Conservation (phyloP, 2,329 filamentous ascomycete genomes). For the Dryadomyces sulphureus region DNA sequence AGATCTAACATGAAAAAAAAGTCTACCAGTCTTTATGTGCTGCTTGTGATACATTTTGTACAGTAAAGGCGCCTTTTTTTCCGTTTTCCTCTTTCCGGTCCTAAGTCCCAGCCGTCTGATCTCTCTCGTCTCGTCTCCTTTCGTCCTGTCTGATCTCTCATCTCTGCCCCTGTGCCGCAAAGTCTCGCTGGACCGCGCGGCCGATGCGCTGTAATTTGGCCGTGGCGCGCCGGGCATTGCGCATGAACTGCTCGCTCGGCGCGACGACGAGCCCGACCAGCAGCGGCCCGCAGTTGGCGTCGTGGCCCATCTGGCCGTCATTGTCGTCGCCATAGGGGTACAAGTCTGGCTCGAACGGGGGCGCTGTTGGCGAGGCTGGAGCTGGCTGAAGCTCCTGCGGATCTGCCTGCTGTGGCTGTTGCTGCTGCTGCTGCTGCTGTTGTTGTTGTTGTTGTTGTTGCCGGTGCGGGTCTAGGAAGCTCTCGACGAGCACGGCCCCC, state of each 20-base stretch:
- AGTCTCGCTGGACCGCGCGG: constrained; percentile 38
- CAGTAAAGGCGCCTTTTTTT: background rate
- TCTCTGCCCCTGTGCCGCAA: constrained; percentile 21
- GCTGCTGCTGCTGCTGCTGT: background rate
- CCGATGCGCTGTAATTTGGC: constrained; percentile 38
- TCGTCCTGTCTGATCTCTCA: background rate
- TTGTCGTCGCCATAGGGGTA: constrained; percentile 1
- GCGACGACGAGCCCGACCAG: constrained; percentile 41
- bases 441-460: background rate
- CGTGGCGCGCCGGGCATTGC: constrained; percentile 37
- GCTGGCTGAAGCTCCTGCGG: background rate
- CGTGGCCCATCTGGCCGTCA: background rate
- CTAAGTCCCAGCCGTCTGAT: background rate
- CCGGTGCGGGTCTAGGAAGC: constrained; percentile 26
- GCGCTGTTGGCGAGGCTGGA: background rate
- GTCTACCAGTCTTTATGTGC: background rate
- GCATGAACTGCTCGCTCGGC: constrained; percentile 27
- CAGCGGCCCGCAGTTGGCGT: constrained; percentile 27
- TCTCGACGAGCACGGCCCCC: constrained; percentile 20
- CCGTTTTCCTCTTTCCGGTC: background rate
- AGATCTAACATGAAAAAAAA: background rate
- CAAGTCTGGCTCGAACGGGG: background rate
- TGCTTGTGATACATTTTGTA: background rate
- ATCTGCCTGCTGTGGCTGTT: background rate
- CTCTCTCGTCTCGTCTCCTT: constrained; percentile 1